Base-by-base conservation (phyloP, 805 yeast species). In the Debaryomyces castellii region DNA sequence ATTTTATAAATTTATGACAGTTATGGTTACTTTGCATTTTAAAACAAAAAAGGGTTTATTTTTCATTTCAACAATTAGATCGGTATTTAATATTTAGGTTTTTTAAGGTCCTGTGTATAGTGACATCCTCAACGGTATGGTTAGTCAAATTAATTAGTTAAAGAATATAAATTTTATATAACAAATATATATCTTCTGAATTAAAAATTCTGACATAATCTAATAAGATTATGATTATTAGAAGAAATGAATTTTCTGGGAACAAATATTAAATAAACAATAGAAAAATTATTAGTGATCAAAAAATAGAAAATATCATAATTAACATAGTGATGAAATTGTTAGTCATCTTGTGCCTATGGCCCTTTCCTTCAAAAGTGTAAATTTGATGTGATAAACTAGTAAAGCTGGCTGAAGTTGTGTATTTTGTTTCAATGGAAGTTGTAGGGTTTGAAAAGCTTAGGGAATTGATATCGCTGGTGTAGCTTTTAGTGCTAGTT, bases 81-180 rank as follows among this genome's bases (percentile, higher is more conserved):
- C 30, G 37, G 53, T 39, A 37, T 21, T 52, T 51, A 50, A 46
- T 49, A 47, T 48, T 49, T 46, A 49, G 50, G 46, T 50, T 51
- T 49, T 49, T 30, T 25, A 32, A 43, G 39, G 53, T 53, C 64
- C 68, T 66, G 69, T 65, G 67, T 59, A 64, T 64, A 67, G 69
- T 67, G 63, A 71, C 76, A 70, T 71, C 76, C 76, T 71, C 76
- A 71, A 71, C 76, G 77, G 77, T 60, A 69, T 70, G 76, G 67
- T 63, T 52, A 45, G 37, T 35, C 38, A 35, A 20, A 18, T 5
- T 35, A 35, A 20, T 35, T 21, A 18, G 24, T 35, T 35, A 11
- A 18, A 30, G 33, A 30, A 9, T 9, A 25, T 6, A 17, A 30
- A 14, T 5, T 30, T 30, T 30, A 30, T 30, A 14, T 16, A 30